Base-by-base conservation (phyloP, 352 stramenopile species). In the Peronospora belbahrii region DNA sequence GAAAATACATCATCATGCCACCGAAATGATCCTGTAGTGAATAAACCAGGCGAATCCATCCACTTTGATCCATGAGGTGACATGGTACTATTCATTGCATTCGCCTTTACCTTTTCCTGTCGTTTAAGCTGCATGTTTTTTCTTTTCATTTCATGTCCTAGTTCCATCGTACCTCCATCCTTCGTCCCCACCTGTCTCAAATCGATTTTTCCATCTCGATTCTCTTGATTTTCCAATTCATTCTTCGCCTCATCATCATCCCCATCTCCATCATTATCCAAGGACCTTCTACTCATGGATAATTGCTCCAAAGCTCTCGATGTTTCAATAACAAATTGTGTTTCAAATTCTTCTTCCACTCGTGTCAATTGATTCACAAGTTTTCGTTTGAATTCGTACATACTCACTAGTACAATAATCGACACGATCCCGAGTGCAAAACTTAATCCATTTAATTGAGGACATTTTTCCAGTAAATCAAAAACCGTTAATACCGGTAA, bases 401-500 rank as follows among this genome's bases (percentile, higher is more conserved):
- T 72, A 1, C 58, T 22, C n/a, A 63, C 46, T 2, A 88, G 49
- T n/a, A 88, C 56, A 0, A 65, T 24, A 15, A 85, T 65, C 1
- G 65, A 82, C 18, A 79, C 48, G 0, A 66, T 8, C 0, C 77
- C 77, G 1, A 88, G 53, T 8, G 42, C 22, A 10, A 86, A 65
- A 36, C 74, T 85, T 39, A 78, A 52, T 5, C 22, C 27, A 32
- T 88, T 88, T 2, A 72, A 62, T 4, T 83, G 51, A 1, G 61
- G 49, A n/a, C 83, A 41, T 11, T 75, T 51, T 7, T 51, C 42
- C 8, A 76, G 33, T 15, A 89, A 60, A 41, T 86, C 74, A 18
- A 77, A 33, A 10, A 81, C 43, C 0, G 72, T 85, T 11, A 85
- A 61, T 1, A 87, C 57, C 1, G 74, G 73, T 6, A 85, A 49